These are phyloP conservation scores for Malus sylvestris DNA, from an alignment of 306 rosid species.

Conservation along the genomic window DNA sequence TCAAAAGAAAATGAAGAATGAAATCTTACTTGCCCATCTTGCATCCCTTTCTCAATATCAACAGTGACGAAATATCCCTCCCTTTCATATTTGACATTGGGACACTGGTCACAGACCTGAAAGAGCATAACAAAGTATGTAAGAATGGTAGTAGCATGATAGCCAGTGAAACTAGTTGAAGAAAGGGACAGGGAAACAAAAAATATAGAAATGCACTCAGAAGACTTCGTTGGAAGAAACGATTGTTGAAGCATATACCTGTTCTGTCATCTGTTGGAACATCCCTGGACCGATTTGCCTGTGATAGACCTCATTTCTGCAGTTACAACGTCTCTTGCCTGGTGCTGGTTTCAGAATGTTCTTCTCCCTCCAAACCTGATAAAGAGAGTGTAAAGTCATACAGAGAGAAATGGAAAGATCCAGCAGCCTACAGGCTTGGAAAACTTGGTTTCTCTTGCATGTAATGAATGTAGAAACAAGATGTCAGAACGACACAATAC, in stretches of 20 bases:
- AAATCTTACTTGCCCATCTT: slow-evolving; percentile 88
- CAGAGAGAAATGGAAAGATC: neutral
- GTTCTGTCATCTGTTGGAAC: slow-evolving; percentile 99
- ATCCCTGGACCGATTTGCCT: slow-evolving; percentile 98
- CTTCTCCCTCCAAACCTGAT: slow-evolving; percentile 97
- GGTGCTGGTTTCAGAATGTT: slow-evolving; percentile 81
- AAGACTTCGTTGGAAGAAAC: slow-evolving; percentile 1
- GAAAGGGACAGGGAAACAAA: neutral
- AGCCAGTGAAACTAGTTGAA: neutral
- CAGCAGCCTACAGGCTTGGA: neutral
- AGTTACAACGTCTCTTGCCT: slow-evolving; percentile 93
- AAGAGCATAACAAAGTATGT: slow-evolving; percentile 11
- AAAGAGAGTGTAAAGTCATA: slow-evolving; percentile 13
- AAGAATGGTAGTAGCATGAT: neutral
- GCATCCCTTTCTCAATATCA: slow-evolving; percentile 99
- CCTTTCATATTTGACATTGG: slow-evolving; percentile 83
- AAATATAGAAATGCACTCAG: neutral
- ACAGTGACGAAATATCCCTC: slow-evolving; percentile 90
- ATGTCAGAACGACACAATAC: neutral
- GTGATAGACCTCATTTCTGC: slow-evolving; percentile 95
- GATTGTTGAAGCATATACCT: slow-evolving; percentile 31
- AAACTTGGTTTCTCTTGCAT: neutral
- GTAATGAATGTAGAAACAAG: neutral
- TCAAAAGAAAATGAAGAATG: neutral
- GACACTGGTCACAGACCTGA: slow-evolving; percentile 95